phyloP scores from a whole-genome alignment of 768 basidiomycete species.

The Rickenella mellea region DNA sequence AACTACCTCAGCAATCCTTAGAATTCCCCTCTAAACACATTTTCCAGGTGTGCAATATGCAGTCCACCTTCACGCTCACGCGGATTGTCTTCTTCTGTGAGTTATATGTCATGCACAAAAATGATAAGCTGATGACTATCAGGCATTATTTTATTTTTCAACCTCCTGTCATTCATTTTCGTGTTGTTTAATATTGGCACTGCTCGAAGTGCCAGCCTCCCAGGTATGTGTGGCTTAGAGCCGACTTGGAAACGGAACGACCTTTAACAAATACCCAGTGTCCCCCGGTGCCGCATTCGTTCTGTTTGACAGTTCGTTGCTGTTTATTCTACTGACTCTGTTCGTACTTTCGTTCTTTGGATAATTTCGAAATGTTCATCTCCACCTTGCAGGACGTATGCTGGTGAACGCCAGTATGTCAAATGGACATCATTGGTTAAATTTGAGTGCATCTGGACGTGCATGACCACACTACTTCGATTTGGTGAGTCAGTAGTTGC shows the following conservation, averaged over 20 bases:
- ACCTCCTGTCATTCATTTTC: constrained; percentile 42
- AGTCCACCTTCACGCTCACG: constrained; percentile 44
- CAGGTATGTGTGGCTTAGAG: constrained; percentile 24
- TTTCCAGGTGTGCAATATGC: constrained; percentile 20
- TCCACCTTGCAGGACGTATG: constrained; percentile 29
- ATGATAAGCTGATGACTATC: neutral
- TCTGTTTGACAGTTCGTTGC: constrained; percentile 33
- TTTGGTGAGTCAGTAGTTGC: constrained; percentile 32
- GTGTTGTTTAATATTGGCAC: constrained; percentile 47
- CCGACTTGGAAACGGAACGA: constrained; percentile 4
- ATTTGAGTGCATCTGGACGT: constrained; percentile 51
- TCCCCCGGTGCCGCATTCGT: constrained; percentile 40
- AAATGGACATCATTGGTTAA: constrained; percentile 33
- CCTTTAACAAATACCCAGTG: constrained; percentile 18
- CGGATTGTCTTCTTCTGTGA: constrained; percentile 52
- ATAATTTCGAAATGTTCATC: constrained; percentile 9
- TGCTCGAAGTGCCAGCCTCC: constrained; percentile 21
- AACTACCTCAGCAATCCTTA: constrained; percentile 9
- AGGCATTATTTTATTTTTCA: constrained; percentile 43
- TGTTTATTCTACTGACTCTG: constrained; percentile 21
- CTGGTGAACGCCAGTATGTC: constrained; percentile 23
- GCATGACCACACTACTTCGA: constrained; percentile 36
- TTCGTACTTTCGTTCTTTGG: constrained; percentile 12
- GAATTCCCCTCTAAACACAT: constrained; percentile 15
- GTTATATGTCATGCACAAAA: constrained; percentile 10